phyloP scores from a whole-genome alignment of 306 rosid genomes.

The Senna siamea region DNA sequence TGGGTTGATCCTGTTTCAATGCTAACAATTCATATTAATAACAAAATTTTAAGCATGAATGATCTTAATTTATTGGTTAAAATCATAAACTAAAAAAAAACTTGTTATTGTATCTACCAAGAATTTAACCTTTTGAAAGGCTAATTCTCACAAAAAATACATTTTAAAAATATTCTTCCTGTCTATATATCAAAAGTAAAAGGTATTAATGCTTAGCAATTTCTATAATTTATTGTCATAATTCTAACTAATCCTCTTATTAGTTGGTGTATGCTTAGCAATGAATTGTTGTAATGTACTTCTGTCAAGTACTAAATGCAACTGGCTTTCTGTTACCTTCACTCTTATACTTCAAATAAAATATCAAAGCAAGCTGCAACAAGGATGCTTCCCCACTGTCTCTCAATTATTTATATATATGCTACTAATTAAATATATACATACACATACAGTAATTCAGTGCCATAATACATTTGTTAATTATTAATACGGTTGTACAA shows the following conservation, averaged over 20 bases:
- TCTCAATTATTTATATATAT: not conserved
- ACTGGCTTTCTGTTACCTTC: too few relatives aligned
- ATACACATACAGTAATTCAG: not conserved
- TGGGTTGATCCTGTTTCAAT: not conserved
- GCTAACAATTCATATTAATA: slow-evolving; percentile 3
- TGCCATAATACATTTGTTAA: not conserved
- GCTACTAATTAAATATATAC: too few relatives aligned
- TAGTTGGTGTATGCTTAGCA: slow-evolving; percentile 13
- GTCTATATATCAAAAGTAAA: not conserved
- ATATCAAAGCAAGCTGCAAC: not conserved
- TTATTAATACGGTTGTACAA: slow-evolving; percentile 36
- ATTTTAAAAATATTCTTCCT: too few relatives aligned
- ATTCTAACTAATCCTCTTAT: not conserved
- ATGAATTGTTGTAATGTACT: not conserved
- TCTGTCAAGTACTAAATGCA: slow-evolving; percentile 40
- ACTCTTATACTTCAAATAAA: too few relatives aligned
- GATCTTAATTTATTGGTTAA: too few relatives aligned
- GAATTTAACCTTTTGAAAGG: too few relatives aligned
- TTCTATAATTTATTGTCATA: too few relatives aligned
- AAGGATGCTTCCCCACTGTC: slow-evolving; percentile 39
- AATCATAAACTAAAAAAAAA: too few relatives aligned
- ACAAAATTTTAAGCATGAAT: not conserved
- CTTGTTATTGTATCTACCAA: too few relatives aligned
- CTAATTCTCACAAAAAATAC: too few relatives aligned
- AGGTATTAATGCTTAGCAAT: too few relatives aligned